Base-by-base conservation (phyloP, 495 filamentous ascomycete species). In the Cercophora samala region DNA sequence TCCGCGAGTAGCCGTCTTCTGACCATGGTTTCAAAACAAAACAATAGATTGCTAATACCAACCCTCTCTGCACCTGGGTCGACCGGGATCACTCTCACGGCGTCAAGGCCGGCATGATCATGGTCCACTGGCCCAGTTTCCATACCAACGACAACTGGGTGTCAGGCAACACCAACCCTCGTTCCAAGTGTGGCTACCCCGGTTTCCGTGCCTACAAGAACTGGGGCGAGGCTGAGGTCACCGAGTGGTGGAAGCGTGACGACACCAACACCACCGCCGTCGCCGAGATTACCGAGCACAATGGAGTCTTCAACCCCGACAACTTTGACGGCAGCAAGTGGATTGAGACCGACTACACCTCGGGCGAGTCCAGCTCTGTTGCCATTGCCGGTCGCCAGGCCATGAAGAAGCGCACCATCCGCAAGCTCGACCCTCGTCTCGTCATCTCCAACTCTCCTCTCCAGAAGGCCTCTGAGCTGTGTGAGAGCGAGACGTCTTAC, bases 21-120 rank as follows among this genome's bases (percentile, higher is more conserved):
- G 26, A 29, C 2, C 6, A 54, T 21, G 15, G 5, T 54, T 18
- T 18, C 52, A 15, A n/a, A n/a, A 18, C 52, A 9, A 4, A 21
- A 21, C 19, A 21, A 21, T 15, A 54, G 52, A 15, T 54, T 21
- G 52, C 17, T 21, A 54, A 21, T 21, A 18, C 15, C 52, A 6
- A 54, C 6, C 52, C 52, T 18, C 15, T 4, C 15, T 54, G 52
- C 52, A 21, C 52, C 13, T 54, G 52, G 52, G 19, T 54, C 15
- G 52, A 54, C 52, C 5, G 52, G 17, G 52, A 54, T 11, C 52
- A 54, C 52, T 18, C 52, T 21, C 15, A 54, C 13, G 52, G 52
- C 52, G 19, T 54, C 52, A 54, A 54, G 4, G 52, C 52, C 17
- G 52, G 52, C 52, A 54, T 54, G 52, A 54, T 54, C 52, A 54